A percentile compares a stretch with the other conserved stretches of the same genome.
Evolutionary conservation across 805 yeast genomes (phyloP).

Genomic region (Yarrowia sp.): DNA sequence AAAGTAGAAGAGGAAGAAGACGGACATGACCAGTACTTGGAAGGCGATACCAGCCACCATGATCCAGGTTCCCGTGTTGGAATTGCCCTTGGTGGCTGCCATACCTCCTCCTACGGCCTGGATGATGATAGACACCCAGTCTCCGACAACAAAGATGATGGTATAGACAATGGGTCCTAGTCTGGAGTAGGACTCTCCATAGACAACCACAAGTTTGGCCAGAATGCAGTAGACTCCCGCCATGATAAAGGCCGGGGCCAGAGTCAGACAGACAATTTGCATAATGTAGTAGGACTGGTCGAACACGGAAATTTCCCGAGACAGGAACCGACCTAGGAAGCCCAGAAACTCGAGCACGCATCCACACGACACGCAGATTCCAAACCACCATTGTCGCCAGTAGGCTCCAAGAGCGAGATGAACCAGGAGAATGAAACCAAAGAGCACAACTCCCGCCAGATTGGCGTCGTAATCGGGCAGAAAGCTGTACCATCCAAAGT

Average conservation of each 20-base stretch:
- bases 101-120: constrained; percentile 78
- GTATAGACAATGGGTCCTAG: constrained; percentile 57
- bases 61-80: constrained; percentile 52
- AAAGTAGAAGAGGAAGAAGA: constrained; percentile 53
- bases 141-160: constrained; percentile 61
- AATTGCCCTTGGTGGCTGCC: constrained; percentile 48
- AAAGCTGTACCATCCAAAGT: constrained; percentile 1
- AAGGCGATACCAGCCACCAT: constrained; percentile 76
- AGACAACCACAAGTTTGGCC: constrained; percentile 58
- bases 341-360: constrained; percentile 42
- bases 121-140: constrained; percentile 58
- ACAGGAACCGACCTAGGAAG: constrained; percentile 63
- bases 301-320: constrained; percentile 39
- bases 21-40: constrained; percentile 67
- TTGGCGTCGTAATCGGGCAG: constrained; percentile 39
- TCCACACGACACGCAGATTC: constrained; percentile 43
- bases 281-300: constrained; percentile 48
- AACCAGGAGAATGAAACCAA: constrained; percentile 45
- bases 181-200: constrained; percentile 51
- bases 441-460: constrained; percentile 51
- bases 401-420: constrained; percentile 47
- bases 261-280: constrained; percentile 64
- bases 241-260: constrained; percentile 80
- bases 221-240: constrained; percentile 74
- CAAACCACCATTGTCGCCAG: constrained; percentile 63